Conservation (phyloP, 1,139 yeast genomes). For the Geotrichum klebahnii region DNA sequence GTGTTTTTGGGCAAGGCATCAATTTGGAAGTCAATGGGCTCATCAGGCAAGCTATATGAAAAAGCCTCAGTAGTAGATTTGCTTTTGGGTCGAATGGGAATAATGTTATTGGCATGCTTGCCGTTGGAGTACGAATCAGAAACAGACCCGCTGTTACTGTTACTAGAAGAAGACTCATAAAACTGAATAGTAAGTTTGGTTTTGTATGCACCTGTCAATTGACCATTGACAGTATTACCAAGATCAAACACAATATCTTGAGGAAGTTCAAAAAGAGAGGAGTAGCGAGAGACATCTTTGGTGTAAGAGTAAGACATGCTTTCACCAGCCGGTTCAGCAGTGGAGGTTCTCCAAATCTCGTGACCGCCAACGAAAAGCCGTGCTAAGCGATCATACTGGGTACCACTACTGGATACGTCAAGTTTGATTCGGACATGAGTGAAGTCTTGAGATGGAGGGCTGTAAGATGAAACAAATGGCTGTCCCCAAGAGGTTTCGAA, state of each 20-base stretch:
- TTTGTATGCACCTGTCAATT: slow-evolving; percentile 59
- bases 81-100: slow-evolving; percentile 21
- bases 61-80: slow-evolving; percentile 9
- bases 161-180: slow-evolving; percentile 38
- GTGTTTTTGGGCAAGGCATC: slow-evolving; percentile 51
- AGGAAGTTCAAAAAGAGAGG: slow-evolving; percentile 47
- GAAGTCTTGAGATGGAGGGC: slow-evolving; percentile 46
- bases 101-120: slow-evolving; percentile 21
- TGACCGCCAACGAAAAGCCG: slow-evolving; percentile 62
- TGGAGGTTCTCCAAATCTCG: slow-evolving; percentile 80
- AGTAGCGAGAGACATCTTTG: slow-evolving; percentile 64
- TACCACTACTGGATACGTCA: slow-evolving; percentile 57
- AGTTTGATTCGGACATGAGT: slow-evolving; percentile 60
- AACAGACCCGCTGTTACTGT: slow-evolving; percentile 10
- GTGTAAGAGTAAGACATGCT: slow-evolving; percentile 43
- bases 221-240: slow-evolving; percentile 52
- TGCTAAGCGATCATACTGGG: slow-evolving; percentile 73
- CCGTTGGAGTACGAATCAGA: slow-evolving; percentile 15
- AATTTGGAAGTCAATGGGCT: slow-evolving; percentile 35
- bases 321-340: slow-evolving; percentile 68
- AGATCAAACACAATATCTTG: slow-evolving; percentile 56
- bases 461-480: slow-evolving; percentile 46
- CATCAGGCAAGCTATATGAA: slow-evolving; percentile 28
- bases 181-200: slow-evolving; percentile 52
- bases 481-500: slow-evolving; percentile 60